Evolutionary conservation across 768 basidiomycete genomes (phyloP).

Genomic region (Naganishia vishniacii): DNA sequence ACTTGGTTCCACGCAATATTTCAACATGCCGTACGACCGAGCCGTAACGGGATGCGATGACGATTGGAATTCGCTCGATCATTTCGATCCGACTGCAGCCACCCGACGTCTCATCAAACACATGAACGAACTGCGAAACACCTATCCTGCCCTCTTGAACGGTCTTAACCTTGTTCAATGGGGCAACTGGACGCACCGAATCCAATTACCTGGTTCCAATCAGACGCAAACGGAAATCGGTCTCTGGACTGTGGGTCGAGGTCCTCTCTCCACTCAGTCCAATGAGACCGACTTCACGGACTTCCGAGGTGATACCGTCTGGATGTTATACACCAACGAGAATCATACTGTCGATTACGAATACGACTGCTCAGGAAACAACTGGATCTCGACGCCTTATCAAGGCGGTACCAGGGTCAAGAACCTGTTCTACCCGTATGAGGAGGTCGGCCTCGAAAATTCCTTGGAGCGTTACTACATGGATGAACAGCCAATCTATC

Average conservation of each 20-base stretch:
- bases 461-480: slow-evolving; percentile 63
- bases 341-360: slow-evolving; percentile 65
- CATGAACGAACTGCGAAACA: slow-evolving; percentile 63
- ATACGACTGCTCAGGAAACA: slow-evolving; percentile 56
- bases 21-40: slow-evolving; percentile 81
- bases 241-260: slow-evolving; percentile 72
- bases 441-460: slow-evolving; percentile 63
- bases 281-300: slow-evolving; percentile 53
- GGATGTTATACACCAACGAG: slow-evolving; percentile 80
- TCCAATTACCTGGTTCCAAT: slow-evolving; percentile 80
- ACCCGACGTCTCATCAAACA: slow-evolving; percentile 67
- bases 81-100: slow-evolving; percentile 85
- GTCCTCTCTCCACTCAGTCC: slow-evolving; percentile 61
- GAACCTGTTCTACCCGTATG: slow-evolving; percentile 79
- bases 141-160: slow-evolving; percentile 73
- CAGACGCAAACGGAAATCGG: slow-evolving; percentile 75
- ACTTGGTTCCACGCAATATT: slow-evolving; percentile 85
- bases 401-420: slow-evolving; percentile 57
- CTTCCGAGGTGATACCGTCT: slow-evolving; percentile 62
- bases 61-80: slow-evolving; percentile 87
- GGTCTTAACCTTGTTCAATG: slow-evolving; percentile 76
- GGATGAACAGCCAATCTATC: slow-evolving; percentile 59
- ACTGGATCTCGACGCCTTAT: slow-evolving; percentile 79
- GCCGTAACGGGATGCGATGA: slow-evolving; percentile 76
- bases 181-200: slow-evolving; percentile 76